Evolutionary conservation across 2,329 filamentous ascomycete species (phyloP).

Genomic region (Scedosporium aurantiacum): DNA sequence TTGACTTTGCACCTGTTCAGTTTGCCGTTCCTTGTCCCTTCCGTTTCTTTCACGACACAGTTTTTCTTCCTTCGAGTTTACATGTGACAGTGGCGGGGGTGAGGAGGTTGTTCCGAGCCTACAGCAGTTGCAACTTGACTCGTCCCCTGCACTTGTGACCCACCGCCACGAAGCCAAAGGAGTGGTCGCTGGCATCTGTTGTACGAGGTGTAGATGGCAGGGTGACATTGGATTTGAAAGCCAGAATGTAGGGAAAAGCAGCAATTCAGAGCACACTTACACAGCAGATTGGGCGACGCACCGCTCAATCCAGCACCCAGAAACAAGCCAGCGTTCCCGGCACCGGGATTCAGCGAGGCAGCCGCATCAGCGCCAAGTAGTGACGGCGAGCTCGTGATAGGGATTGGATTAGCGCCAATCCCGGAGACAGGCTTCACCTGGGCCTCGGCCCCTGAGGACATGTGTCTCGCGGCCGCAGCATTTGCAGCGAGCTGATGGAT

Average conservation of each 20-base stretch:
- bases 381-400: slow-evolving; percentile 8
- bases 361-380: slow-evolving; percentile 6
- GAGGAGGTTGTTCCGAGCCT: neutral
- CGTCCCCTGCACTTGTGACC: neutral
- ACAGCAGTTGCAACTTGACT: neutral
- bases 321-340: slow-evolving; percentile 17
- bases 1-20: neutral
- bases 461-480: slow-evolving; percentile 16
- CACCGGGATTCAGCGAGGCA: slow-evolving; percentile 13
- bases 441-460: slow-evolving; percentile 30
- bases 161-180: neutral
- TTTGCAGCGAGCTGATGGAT: slow-evolving; percentile 23
- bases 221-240: neutral
- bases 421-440: slow-evolving; percentile 26
- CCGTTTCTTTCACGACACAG: neutral
- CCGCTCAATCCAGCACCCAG: slow-evolving; percentile 20
- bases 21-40: neutral
- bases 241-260: neutral
- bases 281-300: slow-evolving; percentile 36
- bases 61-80: neutral
- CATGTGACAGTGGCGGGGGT: slow-evolving; percentile 6
- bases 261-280: slow-evolving; percentile 25
- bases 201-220: neutral
- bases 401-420: slow-evolving; percentile 15
- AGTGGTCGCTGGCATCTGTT: neutral